phyloP scores from a whole-genome alignment of 2,329 filamentous ascomycete species.

The Epichloe amarillans region DNA sequence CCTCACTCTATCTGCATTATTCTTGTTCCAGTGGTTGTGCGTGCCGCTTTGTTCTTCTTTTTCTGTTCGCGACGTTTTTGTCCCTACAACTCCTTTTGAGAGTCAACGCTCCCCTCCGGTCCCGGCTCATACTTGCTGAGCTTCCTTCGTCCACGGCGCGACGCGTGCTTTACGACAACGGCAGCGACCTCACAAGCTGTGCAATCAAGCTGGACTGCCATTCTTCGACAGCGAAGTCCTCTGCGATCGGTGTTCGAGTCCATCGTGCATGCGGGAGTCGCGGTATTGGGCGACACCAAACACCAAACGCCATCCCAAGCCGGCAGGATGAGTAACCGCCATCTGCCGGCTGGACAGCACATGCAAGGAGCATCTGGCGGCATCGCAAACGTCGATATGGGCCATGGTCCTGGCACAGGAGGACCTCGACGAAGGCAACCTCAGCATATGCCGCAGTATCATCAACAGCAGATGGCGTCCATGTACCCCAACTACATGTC shows the following conservation, averaged over 20 bases:
- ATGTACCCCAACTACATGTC: conserved; percentile 40
- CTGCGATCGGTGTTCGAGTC: background rate
- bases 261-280: conserved; percentile 19
- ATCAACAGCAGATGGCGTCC: conserved; percentile 23
- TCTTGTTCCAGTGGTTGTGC: too few relatives aligned
- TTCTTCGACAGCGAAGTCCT: background rate
- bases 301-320: conserved; percentile 35
- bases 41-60: background rate
- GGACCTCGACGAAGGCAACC: conserved; percentile 25
- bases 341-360: conserved; percentile 65
- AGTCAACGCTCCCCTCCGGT: background rate
- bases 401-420: conserved; percentile 19
- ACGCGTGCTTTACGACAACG: background rate
- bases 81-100: background rate
- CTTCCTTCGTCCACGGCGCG: background rate
- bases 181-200: background rate
- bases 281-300: conserved; percentile 21
- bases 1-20: too few relatives aligned
- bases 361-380: conserved; percentile 32
- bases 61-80: background rate
- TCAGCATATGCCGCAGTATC: conserved; percentile 26
- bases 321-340: conserved; percentile 66
- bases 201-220: background rate
- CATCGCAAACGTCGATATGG: conserved; percentile 22
- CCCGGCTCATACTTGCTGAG: background rate